These are phyloP conservation scores for Escallonia rubra DNA, from an alignment of 129 eudicot species.

Conservation along the genomic window DNA sequence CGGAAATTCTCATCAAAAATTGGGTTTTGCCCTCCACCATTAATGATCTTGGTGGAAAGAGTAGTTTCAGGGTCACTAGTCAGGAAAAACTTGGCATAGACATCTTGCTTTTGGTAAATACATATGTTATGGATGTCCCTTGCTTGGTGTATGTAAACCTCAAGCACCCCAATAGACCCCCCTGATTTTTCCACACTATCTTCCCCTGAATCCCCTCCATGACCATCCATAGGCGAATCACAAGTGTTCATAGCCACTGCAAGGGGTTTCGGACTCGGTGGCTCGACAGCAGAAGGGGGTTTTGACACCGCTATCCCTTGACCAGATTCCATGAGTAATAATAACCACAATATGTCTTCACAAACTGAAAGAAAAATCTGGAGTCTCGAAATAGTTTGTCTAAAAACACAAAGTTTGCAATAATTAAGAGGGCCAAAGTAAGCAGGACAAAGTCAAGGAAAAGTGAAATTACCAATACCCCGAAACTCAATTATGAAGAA, in stretches of 20 bases:
- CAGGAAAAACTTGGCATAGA: constrained; percentile 41
- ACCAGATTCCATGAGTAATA: constrained; percentile 6
- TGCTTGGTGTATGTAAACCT: constrained; percentile 44
- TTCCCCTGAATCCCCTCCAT: constrained; percentile 1
- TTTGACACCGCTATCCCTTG: constrained; percentile 14
- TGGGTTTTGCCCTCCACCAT: constrained; percentile 48
- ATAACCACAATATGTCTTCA: not conserved
- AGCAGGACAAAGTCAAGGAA: too few relatives aligned
- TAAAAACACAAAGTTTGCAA: too few relatives aligned
- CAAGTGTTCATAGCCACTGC: not conserved
- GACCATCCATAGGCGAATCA: not conserved
- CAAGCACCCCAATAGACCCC: constrained; percentile 35
- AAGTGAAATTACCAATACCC: too few relatives aligned
- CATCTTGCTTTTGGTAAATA: constrained; percentile 54
- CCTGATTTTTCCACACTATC: constrained; percentile 6
- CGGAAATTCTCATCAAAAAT: constrained; percentile 36
- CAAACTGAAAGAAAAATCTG: not conserved
- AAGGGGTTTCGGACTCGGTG: constrained; percentile 8
- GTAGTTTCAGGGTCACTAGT: constrained; percentile 34
- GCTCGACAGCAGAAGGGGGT: constrained; percentile 18
- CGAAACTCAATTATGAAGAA: not conserved
- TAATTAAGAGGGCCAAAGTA: too few relatives aligned
- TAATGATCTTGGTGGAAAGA: constrained; percentile 30
- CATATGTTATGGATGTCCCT: constrained; percentile 40
- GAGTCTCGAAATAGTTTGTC: not conserved